Base-by-base conservation (phyloP, 495 filamentous ascomycete genomes). In the Glarea lozoyensis region DNA sequence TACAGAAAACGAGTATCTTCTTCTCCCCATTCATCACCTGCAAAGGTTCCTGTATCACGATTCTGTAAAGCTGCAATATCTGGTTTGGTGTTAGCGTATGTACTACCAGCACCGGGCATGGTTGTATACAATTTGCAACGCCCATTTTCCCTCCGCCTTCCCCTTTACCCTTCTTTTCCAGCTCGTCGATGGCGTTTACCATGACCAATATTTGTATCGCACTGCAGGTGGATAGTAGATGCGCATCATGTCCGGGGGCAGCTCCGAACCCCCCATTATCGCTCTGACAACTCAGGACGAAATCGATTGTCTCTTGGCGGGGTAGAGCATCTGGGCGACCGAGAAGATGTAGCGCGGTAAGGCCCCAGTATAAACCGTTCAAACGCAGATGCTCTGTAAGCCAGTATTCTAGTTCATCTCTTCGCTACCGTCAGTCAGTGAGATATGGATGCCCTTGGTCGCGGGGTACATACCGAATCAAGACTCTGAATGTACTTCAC, bases 321-420 rank as follows among this genome's bases (percentile, higher is more conserved):
- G 89, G 81, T 6, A 98, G 73, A 4, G 81, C 86, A 24, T 89
- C 73, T 4, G 88, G 85, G 39, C 76, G 79, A 36, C 79, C 76
- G 30, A 98, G 77, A 12, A 97, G 72, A 65, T 95, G 82, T 6
- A 97, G 73, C 11, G 90, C 82, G 2, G 78, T 90, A 42, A 98
- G 67, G 19, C 93, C 92, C 92, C 92, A 98, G 63, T 98, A 98
- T 25, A 97, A 73, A 23, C 92, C 92, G 58, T 88, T 94, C 23
- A 97, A 69, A 35, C 92, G 86, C 40, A 98, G 77, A 56, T 98
- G 92, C 62, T 96, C 88, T 4, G 93, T 97, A 50, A 96, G 73
- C 81, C 88, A 94, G 65, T 97, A 97, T 59, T 96, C 88, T 45
- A 94, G 78, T 58, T 94, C 87, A 65, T 96, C 88, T 65, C 82